phyloP scores from a whole-genome alignment of 1,284 basidiomycete genomes.

The Naganishia cerealis region DNA sequence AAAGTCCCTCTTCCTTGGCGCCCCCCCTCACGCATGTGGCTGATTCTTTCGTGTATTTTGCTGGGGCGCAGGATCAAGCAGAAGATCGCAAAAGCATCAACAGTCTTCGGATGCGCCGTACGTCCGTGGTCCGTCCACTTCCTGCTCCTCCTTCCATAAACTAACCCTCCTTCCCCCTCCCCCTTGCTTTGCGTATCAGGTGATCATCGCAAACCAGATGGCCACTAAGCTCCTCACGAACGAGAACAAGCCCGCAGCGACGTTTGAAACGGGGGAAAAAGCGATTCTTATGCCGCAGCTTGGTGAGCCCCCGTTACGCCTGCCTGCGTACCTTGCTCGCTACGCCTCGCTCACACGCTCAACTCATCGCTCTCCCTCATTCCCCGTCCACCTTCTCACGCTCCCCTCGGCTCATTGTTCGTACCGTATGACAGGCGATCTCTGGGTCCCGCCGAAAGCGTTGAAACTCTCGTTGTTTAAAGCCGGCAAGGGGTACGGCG shows the following conservation, averaged over 20 bases:
- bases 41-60: neutral
- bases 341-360: no score
- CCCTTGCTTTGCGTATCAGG: constrained; percentile 34
- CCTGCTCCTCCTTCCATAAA: neutral
- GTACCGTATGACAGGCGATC: constrained; percentile 40
- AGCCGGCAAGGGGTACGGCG: constrained; percentile 43
- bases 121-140: neutral
- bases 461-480: constrained; percentile 48
- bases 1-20: neutral
- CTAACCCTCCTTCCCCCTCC: neutral
- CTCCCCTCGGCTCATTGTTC: neutral
- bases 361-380: neutral
- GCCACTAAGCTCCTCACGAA: constrained; percentile 52
- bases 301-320: constrained; percentile 38
- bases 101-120: constrained; percentile 29
- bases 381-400: neutral
- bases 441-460: constrained; percentile 50
- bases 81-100: constrained; percentile 44
- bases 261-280: constrained; percentile 50
- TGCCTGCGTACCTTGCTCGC: neutral
- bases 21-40: neutral
- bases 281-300: constrained; percentile 54
- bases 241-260: constrained; percentile 38
- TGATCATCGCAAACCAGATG: constrained; percentile 50
- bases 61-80: constrained; percentile 44